These are phyloP conservation scores for Litchi chinensis DNA, from an alignment of 345 rosid species.

Conservation along the genomic window DNA sequence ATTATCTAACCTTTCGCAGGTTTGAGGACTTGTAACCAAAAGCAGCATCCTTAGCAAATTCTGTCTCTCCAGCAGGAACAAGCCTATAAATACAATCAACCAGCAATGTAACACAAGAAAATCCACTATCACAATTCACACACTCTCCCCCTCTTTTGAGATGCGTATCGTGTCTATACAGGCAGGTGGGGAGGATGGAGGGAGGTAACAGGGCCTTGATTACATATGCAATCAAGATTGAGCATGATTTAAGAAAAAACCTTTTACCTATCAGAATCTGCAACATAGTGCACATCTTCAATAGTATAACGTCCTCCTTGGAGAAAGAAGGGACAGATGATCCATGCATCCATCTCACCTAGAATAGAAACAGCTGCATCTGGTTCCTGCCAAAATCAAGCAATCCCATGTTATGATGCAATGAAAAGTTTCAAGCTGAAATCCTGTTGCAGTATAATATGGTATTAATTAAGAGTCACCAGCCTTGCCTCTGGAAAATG, in stretches of 20 bases:
- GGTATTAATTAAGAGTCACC: conserved; percentile 7
- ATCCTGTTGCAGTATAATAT: neutral
- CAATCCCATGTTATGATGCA: conserved; percentile 15
- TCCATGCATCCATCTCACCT: conserved; percentile 95
- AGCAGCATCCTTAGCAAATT: conserved; percentile 94
- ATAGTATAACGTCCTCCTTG: conserved; percentile 98
- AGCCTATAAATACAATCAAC: conserved; percentile 48
- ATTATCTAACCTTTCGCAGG: conserved; percentile 67
- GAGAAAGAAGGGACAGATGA: conserved; percentile 94
- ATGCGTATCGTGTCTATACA: neutral
- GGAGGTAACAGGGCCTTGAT: neutral
- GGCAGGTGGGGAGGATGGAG: neutral
- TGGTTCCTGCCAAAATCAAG: conserved; percentile 61
- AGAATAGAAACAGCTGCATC: conserved; percentile 88
- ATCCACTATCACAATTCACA: too few species aligned
- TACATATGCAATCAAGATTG: neutral
- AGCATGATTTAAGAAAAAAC: neutral
- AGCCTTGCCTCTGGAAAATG: conserved; percentile 92
- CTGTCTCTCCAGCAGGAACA: conserved; percentile 94
- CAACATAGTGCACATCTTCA: conserved; percentile 87
- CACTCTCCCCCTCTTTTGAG: neutral
- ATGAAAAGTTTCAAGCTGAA: conserved; percentile 9
- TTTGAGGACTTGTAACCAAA: conserved; percentile 94
- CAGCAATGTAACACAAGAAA: neutral
- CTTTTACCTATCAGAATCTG: conserved; percentile 75